phyloP scores from a whole-genome alignment of 2,329 filamentous ascomycete genomes.

The Arachnomyces sp. region DNA sequence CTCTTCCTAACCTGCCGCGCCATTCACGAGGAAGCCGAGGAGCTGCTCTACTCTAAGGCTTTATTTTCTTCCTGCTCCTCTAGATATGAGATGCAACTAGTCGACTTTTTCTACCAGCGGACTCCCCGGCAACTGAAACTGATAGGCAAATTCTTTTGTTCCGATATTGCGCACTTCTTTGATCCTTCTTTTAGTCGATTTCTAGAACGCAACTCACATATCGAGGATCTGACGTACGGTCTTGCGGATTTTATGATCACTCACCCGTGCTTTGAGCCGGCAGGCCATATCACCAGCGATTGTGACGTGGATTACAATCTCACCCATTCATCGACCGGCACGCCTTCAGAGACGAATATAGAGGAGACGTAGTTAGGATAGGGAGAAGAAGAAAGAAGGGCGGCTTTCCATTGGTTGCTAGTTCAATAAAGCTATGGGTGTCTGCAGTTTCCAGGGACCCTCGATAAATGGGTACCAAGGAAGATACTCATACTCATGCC shows the following conservation, averaged over 20 bases:
- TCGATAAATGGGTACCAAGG: too few species aligned
- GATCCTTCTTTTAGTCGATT: conserved; percentile 1
- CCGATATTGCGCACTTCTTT: conserved; percentile 1
- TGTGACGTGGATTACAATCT: too few species aligned
- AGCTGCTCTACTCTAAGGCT: conserved; percentile 1
- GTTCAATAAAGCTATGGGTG: too few species aligned
- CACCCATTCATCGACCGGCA: too few species aligned
- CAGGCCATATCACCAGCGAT: too few species aligned
- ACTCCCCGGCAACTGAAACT: conserved; percentile 1
- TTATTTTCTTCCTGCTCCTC: conserved; percentile 3
- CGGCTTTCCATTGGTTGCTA: too few species aligned
- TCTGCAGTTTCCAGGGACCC: too few species aligned
- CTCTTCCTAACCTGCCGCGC: conserved; percentile 1
- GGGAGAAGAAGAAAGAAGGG: too few species aligned
- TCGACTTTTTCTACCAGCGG: conserved; percentile 1
- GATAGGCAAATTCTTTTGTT: conserved; percentile 2
- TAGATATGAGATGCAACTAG: conserved; percentile 1
- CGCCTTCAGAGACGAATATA: too few species aligned
- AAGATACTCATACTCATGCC: too few species aligned
- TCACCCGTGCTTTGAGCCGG: conserved; percentile 4
- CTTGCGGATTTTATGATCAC: background rate
- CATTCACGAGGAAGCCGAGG: background rate
- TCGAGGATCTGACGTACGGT: conserved; percentile 1
- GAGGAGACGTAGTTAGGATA: too few species aligned
- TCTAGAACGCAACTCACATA: background rate